Base-by-base conservation (phyloP, 805 yeast genomes). In the Tetrapisispora namnaoensis region DNA sequence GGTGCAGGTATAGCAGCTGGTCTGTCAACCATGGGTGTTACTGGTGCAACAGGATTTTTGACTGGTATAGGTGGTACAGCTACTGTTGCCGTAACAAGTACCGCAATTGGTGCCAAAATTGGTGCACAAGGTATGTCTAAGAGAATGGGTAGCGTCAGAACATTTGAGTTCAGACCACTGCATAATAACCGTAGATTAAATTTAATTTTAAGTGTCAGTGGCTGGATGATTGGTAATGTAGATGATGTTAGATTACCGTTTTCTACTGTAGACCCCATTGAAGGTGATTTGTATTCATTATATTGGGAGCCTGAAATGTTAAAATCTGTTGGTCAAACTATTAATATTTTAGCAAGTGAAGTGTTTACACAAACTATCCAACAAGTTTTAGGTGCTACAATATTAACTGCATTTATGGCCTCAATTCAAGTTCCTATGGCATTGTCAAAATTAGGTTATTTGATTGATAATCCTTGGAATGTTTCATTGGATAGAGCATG, bases 1-100 rank as follows among this genome's bases (percentile, higher is more conserved):
- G 98, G 98, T 45, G 98, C 98, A 1, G 99, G 99, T 59, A 62
- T 93, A 28, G 99, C 98, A 1, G 98, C 98, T 3, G 99, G 98
- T 16, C 72, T 93, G 38, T 83, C 97, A 1, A 93, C 99, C 0
- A 79, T 91, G 21, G 99, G 99, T 32, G 85, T 95, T 21, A 74
- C 86, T 1, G 98, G 99, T n/a, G 88, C 98, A 0, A 68, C 88
- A 16, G 87, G 95, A 1, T 93, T 93, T 55, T 70, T 93, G 32
- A 97, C 97, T 0, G 98, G 99, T 46, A 86, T 91, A 1, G 99
- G 96, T 34, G 99, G 99, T 44, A 86, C 97, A 8, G 88, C 96
- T 0, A 77, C 89, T 21, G 95, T 93, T 45, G 89, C 99, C 8
- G 79, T 95, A 0, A 83, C 95, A 28, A 95, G 96, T 53, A 86